phyloP scores from a whole-genome alignment of 1,284 basidiomycete genomes.

The Phaffia rhodozyma region DNA sequence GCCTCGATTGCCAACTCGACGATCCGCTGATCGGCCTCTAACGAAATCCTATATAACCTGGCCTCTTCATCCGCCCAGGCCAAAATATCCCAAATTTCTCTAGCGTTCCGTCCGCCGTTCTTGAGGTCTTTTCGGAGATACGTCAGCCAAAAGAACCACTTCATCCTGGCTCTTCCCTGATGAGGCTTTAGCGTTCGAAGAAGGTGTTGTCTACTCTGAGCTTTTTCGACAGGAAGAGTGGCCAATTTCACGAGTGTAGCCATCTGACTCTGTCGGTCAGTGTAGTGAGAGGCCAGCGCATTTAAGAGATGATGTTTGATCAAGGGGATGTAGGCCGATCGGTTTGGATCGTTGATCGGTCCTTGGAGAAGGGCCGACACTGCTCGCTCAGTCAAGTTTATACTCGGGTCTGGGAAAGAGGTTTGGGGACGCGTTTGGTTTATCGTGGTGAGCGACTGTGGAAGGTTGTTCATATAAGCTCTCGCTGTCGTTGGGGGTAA shows the following conservation, averaged over 20 bases:
- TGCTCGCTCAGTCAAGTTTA: neutral
- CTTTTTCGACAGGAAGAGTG: neutral
- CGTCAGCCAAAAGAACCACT: slow-evolving; percentile 2
- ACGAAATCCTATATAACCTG: neutral
- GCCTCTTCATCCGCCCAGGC: slow-evolving; percentile 13
- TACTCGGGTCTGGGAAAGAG: neutral
- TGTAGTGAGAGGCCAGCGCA: slow-evolving; percentile 9
- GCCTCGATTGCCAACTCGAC: neutral
- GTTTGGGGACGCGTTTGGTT: neutral
- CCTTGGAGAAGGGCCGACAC: neutral
- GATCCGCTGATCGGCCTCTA: slow-evolving; percentile 4
- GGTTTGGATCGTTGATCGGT: neutral
- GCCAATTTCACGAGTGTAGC: neutral
- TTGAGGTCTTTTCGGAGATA: neutral
- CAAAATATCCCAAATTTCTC: slow-evolving; percentile 5
- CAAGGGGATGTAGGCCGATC: neutral
- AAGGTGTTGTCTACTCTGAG: neutral
- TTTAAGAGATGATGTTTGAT: slow-evolving; percentile 8
- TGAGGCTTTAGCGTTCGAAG: neutral
- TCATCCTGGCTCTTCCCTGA: neutral
- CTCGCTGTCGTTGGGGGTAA: slow-evolving; percentile 3
- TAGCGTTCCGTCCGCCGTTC: neutral
- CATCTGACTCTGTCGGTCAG: neutral
- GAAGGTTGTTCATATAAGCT: neutral
- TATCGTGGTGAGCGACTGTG: neutral